These are phyloP conservation scores for Lachnellula occidentalis DNA, from an alignment of 2,329 filamentous ascomycete species.

Conservation along the genomic window DNA sequence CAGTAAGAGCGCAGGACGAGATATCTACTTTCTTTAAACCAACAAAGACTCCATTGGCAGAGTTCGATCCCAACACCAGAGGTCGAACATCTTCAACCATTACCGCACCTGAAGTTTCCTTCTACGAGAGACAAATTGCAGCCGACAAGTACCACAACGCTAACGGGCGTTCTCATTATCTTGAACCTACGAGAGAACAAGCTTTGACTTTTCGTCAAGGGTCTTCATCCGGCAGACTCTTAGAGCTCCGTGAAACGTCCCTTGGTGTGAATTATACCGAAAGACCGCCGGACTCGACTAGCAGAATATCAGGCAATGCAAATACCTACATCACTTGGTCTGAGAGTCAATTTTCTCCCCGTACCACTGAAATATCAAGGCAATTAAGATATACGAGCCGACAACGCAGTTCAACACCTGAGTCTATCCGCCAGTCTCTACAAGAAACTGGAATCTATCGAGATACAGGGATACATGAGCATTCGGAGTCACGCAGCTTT, in stretches of 20 bases:
- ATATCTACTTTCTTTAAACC: constrained; percentile 28
- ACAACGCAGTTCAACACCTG: constrained; percentile 20
- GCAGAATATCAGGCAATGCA: constrained; percentile 8
- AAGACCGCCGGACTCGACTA: constrained; percentile 1
- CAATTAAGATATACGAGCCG: neutral
- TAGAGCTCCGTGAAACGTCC: neutral
- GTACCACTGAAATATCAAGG: neutral
- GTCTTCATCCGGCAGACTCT: neutral
- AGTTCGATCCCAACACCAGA: constrained; percentile 7
- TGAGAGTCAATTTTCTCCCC: constrained; percentile 20
- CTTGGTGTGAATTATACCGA: neutral
- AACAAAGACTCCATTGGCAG: constrained; percentile 13
- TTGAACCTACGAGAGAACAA: neutral
- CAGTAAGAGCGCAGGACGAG: constrained; percentile 19
- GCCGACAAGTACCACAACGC: neutral
- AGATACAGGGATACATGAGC: constrained; percentile 21
- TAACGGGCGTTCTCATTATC: neutral
- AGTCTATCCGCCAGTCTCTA: constrained; percentile 20
- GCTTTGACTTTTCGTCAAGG: neutral
- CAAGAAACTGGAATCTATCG: constrained; percentile 25
- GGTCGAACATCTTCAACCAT: neutral
- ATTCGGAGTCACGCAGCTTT: neutral
- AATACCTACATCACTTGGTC: constrained; percentile 26
- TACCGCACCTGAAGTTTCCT: neutral
- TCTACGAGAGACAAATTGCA: constrained; percentile 4